Evolutionary conservation across 768 basidiomycete genomes (phyloP), one percentile per base, ranked within the genome.

Genomic region (Lentinula edodes): DNA sequence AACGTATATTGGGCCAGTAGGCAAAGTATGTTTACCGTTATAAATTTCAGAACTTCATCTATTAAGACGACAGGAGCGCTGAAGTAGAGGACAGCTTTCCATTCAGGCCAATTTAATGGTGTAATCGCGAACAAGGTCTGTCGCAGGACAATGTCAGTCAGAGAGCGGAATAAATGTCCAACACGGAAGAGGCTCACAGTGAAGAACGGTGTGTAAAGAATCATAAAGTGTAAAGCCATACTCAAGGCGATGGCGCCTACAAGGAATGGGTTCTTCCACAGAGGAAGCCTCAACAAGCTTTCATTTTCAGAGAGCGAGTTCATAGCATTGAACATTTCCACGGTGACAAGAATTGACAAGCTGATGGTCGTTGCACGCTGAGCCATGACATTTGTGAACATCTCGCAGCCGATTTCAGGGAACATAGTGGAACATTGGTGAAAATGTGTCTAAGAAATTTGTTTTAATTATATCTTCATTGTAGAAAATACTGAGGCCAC

Each of bases 221-320:
- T 98, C 80, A 88, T 90, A 68, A 97, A 84, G 73, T 98, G 96
- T 34, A 98, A 78, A 1, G 75, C 85, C 95, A 98, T 98, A 72
- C 93, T 95, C 58, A 99, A 76, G 15, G 88, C 72, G 69, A 98
- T 92, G 35, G 94, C 93, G 16, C 74, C 93, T 43, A 96, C 92
- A 16, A 98, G 86, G 82, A 88, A 98, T 61, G 85, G 87, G 73
- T 99, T 99, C 75, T 87, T 89, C 96, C 96, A 99, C 23, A 97
- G 73, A 2, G 96, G 96, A 48, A 99, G 77, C 36, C 83, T 82
- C 55, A 99, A 75, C 63, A 99, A 75, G 63, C 91, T 93, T 78
- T 98, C 96, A 74, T 97, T 98, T 76, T 99, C 96, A 18, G 94
- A 96, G 23, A 99, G 80, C 61, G 95, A 98, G 75, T 98, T 98